Base-by-base conservation (phyloP, 768 basidiomycete species). In the Leccinum obscurum region DNA sequence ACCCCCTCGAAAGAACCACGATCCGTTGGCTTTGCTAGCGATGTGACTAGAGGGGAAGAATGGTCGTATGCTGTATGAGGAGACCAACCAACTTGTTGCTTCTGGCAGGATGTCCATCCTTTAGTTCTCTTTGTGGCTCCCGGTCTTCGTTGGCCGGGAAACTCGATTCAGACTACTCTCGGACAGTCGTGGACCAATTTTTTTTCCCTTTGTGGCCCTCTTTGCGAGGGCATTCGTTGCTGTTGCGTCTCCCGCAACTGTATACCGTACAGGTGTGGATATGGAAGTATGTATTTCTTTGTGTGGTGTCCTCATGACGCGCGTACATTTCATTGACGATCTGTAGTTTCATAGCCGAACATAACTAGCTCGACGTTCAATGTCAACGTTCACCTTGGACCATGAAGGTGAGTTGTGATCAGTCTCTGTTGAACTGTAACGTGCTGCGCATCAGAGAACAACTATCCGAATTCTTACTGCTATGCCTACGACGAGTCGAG, bases 401-500 rank as follows among this genome's bases (percentile, higher is more conserved):
- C 0, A 39, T 39, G 39, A 4, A 17, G 37, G 37, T 37, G 37
- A 37, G 37, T 37, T 7, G 14, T 37, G 15, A 37, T 37, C 37
- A 3, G 37, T 37, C 5, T 35, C 35, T 0, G 5, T 2, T 35
- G 14, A 14, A 0, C 2, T 14, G 14, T 14, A 39, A 39, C 3
- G 22, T 24, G 20, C 32, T 15, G 7, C 4, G 2, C 3, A 32
- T 28, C 72, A 80, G 77, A 80, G 71, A 60, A 39, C 50, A 78
- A 75, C 9, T 81, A 75, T 69, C 78, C 78, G 48, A 76, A 79
- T 64, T 69, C 81, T 20, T 83, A 83, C 56, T 82, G 77, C 7
- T 84, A 82, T 56, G 78, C 83, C 3, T 83, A 76, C 65, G 84
- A 84, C 62, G 81, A 84, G 61, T 65, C 71, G 46, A 77, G 72